A percentile compares a stretch with the other conserved stretches of the same genome.
Evolutionary conservation across 139 green algal genomes (phyloP).

Genomic region (Astrephomene gubernaculifera): DNA sequence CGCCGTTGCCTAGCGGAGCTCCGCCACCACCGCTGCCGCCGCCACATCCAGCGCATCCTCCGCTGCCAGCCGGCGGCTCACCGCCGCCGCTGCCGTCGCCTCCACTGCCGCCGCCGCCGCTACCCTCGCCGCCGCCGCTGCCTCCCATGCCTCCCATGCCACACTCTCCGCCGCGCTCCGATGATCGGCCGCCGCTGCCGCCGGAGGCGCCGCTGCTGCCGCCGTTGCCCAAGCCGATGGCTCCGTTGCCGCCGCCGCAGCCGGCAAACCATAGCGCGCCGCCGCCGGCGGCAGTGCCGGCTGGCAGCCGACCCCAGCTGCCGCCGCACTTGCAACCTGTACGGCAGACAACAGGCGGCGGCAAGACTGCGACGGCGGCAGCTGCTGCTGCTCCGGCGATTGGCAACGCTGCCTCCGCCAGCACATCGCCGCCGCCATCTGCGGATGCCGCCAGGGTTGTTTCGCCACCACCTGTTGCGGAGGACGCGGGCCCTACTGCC

Average conservation of each 20-base stretch:
- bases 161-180: slow-evolving; percentile 2
- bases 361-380: background rate
- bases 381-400: background rate
- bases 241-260: background rate
- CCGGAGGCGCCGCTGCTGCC: background rate
- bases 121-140: background rate
- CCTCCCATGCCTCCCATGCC: background rate
- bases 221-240: background rate
- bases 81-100: slow-evolving; percentile 5
- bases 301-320: background rate
- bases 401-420: background rate
- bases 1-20: background rate
- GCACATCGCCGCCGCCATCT: background rate
- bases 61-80: slow-evolving; percentile 4
- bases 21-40: background rate
- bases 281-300: background rate
- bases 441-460: background rate
- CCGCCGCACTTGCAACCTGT: slow-evolving; percentile 22
- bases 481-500: background rate
- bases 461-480: background rate
- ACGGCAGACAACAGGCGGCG: too few species aligned
- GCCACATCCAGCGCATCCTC: slow-evolving; percentile 1
- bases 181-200: background rate
- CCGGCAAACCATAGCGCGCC: background rate
- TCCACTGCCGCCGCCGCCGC: background rate